These are phyloP conservation scores for Clarireedia paspali DNA, from an alignment of 2,329 filamentous ascomycete genomes.

Conservation along the genomic window DNA sequence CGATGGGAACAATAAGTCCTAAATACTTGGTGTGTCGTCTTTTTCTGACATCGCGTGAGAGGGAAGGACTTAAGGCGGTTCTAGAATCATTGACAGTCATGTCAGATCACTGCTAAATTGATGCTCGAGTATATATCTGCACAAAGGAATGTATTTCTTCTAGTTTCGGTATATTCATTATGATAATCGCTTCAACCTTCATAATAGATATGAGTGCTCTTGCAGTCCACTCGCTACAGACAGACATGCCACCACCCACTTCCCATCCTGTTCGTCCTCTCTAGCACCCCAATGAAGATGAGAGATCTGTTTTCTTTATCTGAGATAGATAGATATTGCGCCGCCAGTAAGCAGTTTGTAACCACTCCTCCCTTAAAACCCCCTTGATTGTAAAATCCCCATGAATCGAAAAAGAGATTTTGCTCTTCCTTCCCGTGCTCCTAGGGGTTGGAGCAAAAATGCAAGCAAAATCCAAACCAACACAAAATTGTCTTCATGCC, in stretches of 20 bases:
- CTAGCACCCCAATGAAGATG: neutral
- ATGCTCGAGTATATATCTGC: neutral
- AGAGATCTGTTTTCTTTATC: neutral
- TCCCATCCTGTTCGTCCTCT: neutral
- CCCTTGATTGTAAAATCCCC: neutral
- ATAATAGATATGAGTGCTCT: constrained; percentile 8
- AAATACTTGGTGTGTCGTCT: too few species aligned
- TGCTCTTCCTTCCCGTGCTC: constrained; percentile 7
- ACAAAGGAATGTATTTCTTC: constrained; percentile 8
- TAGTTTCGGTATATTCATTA: constrained; percentile 13
- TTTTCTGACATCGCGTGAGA: too few species aligned
- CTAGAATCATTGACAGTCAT: neutral
- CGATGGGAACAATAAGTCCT: too few species aligned
- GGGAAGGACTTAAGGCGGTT: too few species aligned
- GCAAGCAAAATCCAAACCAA: constrained; percentile 10
- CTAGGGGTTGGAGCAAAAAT: constrained; percentile 7
- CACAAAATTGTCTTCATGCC: constrained; percentile 7
- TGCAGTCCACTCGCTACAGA: constrained; percentile 3
- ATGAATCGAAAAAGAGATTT: constrained; percentile 10
- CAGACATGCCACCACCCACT: constrained; percentile 6
- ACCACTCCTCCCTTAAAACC: constrained; percentile 7
- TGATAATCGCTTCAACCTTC: constrained; percentile 9
- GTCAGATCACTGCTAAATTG: neutral
- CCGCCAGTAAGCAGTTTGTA: constrained; percentile 5
- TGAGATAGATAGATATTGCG: constrained; percentile 3